Evolutionary conservation across 1,284 basidiomycete species (phyloP), one percentile per base, ranked within the genome.

Genomic region (Ustilago hordei): DNA sequence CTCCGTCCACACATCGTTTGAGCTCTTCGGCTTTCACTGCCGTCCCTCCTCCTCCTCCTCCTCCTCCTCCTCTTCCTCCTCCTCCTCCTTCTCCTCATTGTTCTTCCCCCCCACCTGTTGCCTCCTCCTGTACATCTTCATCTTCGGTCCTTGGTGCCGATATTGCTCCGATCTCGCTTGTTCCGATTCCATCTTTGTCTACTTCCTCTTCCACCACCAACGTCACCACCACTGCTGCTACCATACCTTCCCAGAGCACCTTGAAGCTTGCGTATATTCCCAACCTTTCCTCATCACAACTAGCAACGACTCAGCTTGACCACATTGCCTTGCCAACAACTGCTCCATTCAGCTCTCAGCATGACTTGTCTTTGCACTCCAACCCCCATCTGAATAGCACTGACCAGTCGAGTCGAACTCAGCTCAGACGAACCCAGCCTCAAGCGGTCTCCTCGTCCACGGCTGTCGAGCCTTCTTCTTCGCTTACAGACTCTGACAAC

Each of bases 221-320:
- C 64, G 32, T 64, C 43, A 50, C 50, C 45, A 55, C 64, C 13
- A 68, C 60, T 11, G 62, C 71, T 53, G 66, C 65, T 12, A 65
- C 62, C 0, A 54, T 66, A 17, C 63, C 62, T 45, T 65, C 59
- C 5, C 55, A 74, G 31, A 69, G 59, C 63, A 58, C 71, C 9
- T 36, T 36, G 8, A 64, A 67, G 55, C 57, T 68, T 19, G 50
- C 35, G 19, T 45, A 39, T 17, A 45, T 15, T 34, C 60, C 28
- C n/a, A 45, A 7, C 55, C 56, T 52, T 19, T 35, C n/a, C 9
- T 47, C 47, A 19, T 32, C 39, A 34, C 36, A 17, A 2, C 19
- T 17, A 34, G 5, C 8, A 35, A 5, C 8, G 31, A 5, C 23
- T 32, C 50, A 39, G 13, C 50, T 3, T 4, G 35, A 39, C 6